These are phyloP conservation scores for Euphorbia pulcherrima DNA, from an alignment of 345 rosid genomes.

Conservation along the genomic window DNA sequence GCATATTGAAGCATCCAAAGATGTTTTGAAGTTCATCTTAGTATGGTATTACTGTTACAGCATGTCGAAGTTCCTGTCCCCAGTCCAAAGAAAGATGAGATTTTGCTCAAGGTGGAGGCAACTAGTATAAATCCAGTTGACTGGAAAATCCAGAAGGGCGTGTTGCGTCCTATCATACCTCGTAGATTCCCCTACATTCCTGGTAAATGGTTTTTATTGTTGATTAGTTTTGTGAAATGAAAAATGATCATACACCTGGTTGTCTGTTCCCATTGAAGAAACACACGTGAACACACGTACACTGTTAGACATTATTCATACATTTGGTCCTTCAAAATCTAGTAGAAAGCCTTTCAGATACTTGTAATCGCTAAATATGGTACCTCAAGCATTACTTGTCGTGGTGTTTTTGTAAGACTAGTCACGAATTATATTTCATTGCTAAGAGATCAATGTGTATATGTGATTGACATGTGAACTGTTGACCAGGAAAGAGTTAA, in stretches of 20 bases:
- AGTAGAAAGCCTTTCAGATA: too few relatives aligned
- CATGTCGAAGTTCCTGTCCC: conserved; percentile 60
- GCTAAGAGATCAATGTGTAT: not conserved
- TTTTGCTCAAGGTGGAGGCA: conserved; percentile 59
- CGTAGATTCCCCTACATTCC: conserved; percentile 72
- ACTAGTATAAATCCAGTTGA: conserved; percentile 58
- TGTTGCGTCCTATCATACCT: conserved; percentile 53
- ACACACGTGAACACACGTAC: too few relatives aligned
- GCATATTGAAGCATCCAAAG: not conserved
- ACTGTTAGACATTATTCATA: too few relatives aligned
- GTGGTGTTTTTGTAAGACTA: not conserved
- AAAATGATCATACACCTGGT: not conserved
- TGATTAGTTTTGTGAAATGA: not conserved
- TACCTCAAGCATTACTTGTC: not conserved
- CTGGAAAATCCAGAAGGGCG: conserved; percentile 70
- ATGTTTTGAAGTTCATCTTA: not conserved
- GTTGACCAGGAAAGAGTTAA: not conserved
- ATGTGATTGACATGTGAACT: not conserved
- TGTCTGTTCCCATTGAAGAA: too few relatives aligned
- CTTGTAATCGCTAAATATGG: not conserved
- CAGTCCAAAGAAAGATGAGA: conserved; percentile 47
- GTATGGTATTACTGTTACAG: conserved; percentile 30
- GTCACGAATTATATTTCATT: not conserved
- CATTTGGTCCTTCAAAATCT: too few relatives aligned
- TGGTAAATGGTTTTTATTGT: conserved; percentile 30